Conservation (phyloP, 1,284 basidiomycete species). For the Cerioporus squamosus region DNA sequence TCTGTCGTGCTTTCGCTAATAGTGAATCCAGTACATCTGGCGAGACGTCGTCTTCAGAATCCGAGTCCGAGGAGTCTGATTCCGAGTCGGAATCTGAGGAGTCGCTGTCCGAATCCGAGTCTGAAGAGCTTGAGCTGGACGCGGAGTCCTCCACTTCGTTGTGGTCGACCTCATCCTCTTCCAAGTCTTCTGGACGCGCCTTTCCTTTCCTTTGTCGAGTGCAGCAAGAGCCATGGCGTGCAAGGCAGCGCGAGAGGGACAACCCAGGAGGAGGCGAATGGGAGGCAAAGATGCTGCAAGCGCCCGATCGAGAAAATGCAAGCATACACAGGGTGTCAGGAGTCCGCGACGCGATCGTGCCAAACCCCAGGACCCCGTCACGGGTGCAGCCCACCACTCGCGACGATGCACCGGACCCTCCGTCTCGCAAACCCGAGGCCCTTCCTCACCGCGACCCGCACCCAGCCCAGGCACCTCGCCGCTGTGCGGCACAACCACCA, state of each 20-base stretch:
- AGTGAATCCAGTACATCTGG: conserved; percentile 68
- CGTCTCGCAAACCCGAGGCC: conserved; percentile 20
- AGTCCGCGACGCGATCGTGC: conserved; percentile 20
- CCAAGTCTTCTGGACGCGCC: conserved; percentile 29
- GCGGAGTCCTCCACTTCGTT: conserved; percentile 29
- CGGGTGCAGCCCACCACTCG: conserved; percentile 10
- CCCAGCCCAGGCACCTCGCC: conserved; percentile 1
- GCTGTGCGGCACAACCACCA: conserved; percentile 19
- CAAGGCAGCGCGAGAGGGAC: not conserved
- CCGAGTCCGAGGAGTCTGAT: conserved; percentile 29
- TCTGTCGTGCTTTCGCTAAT: conserved; percentile 61
- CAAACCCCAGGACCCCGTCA: conserved; percentile 17
- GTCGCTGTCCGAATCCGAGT: conserved; percentile 30
- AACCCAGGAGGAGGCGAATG: not conserved
- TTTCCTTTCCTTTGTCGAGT: conserved; percentile 51
- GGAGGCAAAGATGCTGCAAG: not conserved
- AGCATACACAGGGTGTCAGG: conserved; percentile 23
- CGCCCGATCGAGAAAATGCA: conserved; percentile 18
- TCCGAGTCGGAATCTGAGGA: conserved; percentile 40
- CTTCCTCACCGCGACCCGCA: conserved; percentile 12
- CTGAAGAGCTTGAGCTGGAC: conserved; percentile 29
- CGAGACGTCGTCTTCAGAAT: conserved; percentile 51
- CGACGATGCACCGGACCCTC: conserved; percentile 22
- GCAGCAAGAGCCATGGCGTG: conserved; percentile 28
- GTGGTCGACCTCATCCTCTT: conserved; percentile 25